Conservation (phyloP, 495 filamentous ascomycete species). For the Hypoxylon perforatum region DNA sequence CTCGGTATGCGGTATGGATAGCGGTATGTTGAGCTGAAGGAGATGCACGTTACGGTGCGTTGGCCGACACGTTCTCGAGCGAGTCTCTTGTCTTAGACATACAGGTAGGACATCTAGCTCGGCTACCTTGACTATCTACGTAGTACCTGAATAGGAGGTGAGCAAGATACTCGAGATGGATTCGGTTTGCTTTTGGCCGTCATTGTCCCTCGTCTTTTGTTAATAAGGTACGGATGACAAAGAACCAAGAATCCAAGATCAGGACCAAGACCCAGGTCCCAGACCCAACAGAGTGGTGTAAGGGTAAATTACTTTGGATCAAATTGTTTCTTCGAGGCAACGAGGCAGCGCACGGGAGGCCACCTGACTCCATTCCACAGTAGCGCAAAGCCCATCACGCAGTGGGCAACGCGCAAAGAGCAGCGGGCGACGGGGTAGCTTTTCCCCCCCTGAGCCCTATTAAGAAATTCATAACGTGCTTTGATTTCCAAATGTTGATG, state of each 20-base stretch:
- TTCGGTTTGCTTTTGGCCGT: slow-evolving; percentile 8
- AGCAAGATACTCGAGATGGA: slow-evolving; percentile 24
- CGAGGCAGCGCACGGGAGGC: slow-evolving; percentile 15
- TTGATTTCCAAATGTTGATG: slow-evolving; percentile 15
- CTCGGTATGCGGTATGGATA: too few relatives aligned
- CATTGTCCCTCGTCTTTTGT: slow-evolving; percentile 27
- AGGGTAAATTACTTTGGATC: too few relatives aligned
- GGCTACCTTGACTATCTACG: too few relatives aligned
- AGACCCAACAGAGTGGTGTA: too few relatives aligned
- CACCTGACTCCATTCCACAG: slow-evolving; percentile 30
- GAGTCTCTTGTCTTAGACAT: slow-evolving; percentile 34
- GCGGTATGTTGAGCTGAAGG: not conserved
- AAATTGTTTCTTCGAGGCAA: slow-evolving; percentile 18
- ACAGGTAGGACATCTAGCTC: not conserved
- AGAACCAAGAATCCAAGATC: slow-evolving; percentile 2
- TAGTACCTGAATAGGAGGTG: not conserved
- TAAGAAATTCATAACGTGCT: slow-evolving; percentile 27
- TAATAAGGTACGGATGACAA: slow-evolving; percentile 24
- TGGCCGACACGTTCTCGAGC: slow-evolving; percentile 14
- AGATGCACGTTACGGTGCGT: slow-evolving; percentile 22
- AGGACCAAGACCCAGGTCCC: too few relatives aligned
- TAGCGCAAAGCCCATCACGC: slow-evolving; percentile 32
- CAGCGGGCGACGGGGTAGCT: too few relatives aligned
- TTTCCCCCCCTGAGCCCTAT: slow-evolving; percentile 20
- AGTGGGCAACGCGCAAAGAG: slow-evolving; percentile 15